Evolutionary conservation across 257 asterid genomes (phyloP), one percentile per base, ranked within the genome.

Genomic region (Penstemon barbatus): DNA sequence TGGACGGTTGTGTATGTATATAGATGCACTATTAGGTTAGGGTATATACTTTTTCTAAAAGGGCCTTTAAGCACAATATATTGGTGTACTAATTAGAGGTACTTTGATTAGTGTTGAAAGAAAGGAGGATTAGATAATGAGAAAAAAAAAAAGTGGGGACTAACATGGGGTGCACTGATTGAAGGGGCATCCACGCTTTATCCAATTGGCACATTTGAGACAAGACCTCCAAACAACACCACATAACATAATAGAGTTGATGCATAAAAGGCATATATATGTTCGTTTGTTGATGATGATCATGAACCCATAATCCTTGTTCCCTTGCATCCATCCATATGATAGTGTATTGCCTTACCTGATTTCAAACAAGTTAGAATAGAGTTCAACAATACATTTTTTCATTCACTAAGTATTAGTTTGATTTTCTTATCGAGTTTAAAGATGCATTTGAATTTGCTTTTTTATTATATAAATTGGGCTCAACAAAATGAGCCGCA

Each of bases 201-300:
- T 43, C 45, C 59, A 39, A 7, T 56, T 57, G 68, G n/a, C 69
- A 54, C 52, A 74, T 69, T 69, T 42, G 8, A 45, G 74, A 61
- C 78, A 74, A 74, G 68, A 66, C 62, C 6, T 52, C 54, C 59
- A 46, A 65, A 56, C 46, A 15, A 58, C 36, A 67, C 33, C 62
- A 52, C 12, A 40, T n/a, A 15, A 15, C 18, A 15, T 15, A 15
- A 15, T 15, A 15, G 18, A 33, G 65, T 56, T 15, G 41, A 15
- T 38, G 40, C 46, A 39, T 18, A 52, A 40, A 15, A 37, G 8
- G 36, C 8, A 52, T 5, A 15, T 15, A 52, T 5, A 19, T 7
- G 7, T 18, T 8, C 25, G 63, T 43, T 8, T 4, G 12, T 60
- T 41, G 46, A 39, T 71, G 63, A 37, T 59, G 48, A 44, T 44